Evolutionary conservation across 116 monocot genomes (phyloP), one percentile per base, ranked within the genome.

Genomic region (Zostera marina): DNA sequence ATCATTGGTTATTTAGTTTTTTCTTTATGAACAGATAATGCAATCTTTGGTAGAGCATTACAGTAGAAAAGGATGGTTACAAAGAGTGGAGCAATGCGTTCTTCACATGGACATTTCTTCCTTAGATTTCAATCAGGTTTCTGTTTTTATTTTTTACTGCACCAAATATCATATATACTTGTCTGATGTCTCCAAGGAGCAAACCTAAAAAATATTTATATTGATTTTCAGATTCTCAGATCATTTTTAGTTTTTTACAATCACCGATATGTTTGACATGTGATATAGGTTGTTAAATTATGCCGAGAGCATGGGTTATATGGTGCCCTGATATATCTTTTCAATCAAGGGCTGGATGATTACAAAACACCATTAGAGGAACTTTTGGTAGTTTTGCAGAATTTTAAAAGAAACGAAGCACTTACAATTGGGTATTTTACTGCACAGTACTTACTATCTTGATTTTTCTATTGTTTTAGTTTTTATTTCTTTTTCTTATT

Each of bases 51-150:
- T 98, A 64, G 98, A 98, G 70, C 80, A 98, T 66, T 98, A 98
- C 56, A 87, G 77, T 65, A 51, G 63, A 26, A 90, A 79, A 73
- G 91, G 91, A 63, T 98, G 90, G 91, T 63, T 98, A 54, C 86
- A 98, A 47, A 70, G 90, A 66, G 91, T 98, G 66, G 98, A 98
- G 51, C 90, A 98, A 66, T 90, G 98, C 70, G 77, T 90, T 79
- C 86, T 98, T 53, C 98, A 98, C 58, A 98, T 98, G 98, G 90
- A 87, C 60, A 98, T 98, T 56, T 89, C 90, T 61, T 98, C 91
- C 9, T 73, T 98, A 66, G 98, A 98, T 75, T 98, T 98, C 72
- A 98, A 98, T 77, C 98, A 98, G 83, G 93, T 61, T 44, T 46
- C 46, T 90, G 52, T 17, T 59, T 63, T 32, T 32, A 32, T 32